Percentiles rank a stretch among this genome's conserved stretches.
phyloP scores from a whole-genome alignment of 345 rosid genomes.

The Populus alba region DNA sequence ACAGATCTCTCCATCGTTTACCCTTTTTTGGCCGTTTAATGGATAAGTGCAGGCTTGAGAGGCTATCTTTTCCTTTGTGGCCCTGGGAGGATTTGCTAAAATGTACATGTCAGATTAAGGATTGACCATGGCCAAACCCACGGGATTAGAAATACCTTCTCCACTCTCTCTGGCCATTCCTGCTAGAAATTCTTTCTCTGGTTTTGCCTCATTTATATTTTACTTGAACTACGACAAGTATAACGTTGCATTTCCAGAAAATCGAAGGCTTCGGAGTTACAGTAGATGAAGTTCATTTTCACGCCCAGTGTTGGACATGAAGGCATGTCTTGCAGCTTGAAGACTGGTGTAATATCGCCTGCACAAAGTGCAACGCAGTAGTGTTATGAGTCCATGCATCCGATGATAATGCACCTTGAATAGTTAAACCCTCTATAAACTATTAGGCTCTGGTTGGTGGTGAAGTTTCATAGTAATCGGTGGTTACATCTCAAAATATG shows the following conservation, averaged over 20 bases:
- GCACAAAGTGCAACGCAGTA: no score
- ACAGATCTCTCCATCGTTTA: neutral
- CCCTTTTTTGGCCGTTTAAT: neutral
- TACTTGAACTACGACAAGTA: neutral
- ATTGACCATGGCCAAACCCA: neutral
- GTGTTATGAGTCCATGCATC: neutral
- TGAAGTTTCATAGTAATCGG: neutral
- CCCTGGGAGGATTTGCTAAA: no score
- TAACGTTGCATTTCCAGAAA: neutral
- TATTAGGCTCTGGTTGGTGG: neutral
- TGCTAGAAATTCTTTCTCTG: no score
- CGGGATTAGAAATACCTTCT: no score
- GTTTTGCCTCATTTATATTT: neutral
- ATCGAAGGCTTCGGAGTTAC: neutral
- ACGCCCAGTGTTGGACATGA: neutral
- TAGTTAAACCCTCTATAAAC: neutral
- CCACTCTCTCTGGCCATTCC: no score
- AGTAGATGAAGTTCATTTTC: neutral
- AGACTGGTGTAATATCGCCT: no score
- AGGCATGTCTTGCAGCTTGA: no score
- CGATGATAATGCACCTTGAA: neutral
- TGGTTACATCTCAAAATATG: neutral
- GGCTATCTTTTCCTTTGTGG: neutral
- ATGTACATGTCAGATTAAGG: neutral
- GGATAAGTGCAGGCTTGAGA: neutral